A percentile compares a stretch with the other conserved stretches of the same genome.
Conservation (phyloP, 116 monocot species). For the Zostera marina region DNA sequence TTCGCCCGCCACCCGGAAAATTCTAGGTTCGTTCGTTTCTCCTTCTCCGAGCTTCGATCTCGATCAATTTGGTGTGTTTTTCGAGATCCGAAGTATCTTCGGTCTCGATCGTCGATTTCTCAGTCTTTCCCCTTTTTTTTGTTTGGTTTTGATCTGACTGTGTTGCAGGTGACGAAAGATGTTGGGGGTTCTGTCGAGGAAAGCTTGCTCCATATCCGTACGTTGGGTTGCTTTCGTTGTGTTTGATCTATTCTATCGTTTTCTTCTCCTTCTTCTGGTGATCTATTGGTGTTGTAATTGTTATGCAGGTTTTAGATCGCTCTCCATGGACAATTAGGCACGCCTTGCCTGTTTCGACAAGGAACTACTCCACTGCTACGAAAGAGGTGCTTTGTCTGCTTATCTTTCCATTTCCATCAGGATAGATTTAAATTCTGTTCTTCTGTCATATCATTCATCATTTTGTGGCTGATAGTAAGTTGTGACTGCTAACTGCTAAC, state of each 20-base stretch:
- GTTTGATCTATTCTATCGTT: not conserved
- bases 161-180: no score
- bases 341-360: conserved; percentile 6
- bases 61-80: no score
- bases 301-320: conserved; percentile 14
- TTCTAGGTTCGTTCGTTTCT: no score
- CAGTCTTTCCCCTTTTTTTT: no score
- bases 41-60: no score
- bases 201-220: not conserved
- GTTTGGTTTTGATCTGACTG: no score
- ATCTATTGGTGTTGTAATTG: not conserved
- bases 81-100: no score
- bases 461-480: not conserved
- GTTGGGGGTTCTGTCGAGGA: no score
- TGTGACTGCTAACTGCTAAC: not conserved
- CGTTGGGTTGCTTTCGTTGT: not conserved
- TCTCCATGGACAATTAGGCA: conserved; percentile 16
- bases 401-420: not conserved
- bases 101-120: no score
- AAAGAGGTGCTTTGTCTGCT: conserved; percentile 18
- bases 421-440: not conserved
- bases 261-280: not conserved
- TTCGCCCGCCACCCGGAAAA: no score
- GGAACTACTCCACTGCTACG: conserved; percentile 21
- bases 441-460: no score